phyloP scores from a whole-genome alignment of 371 early-diverging fungal species.

The Mucor lusitanicus region DNA sequence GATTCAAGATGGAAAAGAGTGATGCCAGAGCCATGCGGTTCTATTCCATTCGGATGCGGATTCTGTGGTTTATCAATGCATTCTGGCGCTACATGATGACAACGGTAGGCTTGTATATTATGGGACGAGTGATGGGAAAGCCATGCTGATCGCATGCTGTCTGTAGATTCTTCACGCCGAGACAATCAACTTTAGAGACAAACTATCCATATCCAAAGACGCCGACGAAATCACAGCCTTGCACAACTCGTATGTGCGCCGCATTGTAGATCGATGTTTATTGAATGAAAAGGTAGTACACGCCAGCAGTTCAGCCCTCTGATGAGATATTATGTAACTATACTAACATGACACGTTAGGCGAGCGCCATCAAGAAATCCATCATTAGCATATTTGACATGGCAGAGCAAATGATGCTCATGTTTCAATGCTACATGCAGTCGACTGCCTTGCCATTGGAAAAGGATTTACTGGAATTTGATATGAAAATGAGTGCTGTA shows the following conservation, averaged over 20 bases:
- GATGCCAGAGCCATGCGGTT: slow-evolving; percentile 19
- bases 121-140: background rate
- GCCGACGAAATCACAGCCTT: slow-evolving; percentile 42
- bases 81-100: slow-evolving; percentile 54
- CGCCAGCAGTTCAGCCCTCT: no score
- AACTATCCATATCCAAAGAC: slow-evolving; percentile 26
- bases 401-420: slow-evolving; percentile 27
- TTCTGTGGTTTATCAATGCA: slow-evolving; percentile 55
- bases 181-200: slow-evolving; percentile 27
- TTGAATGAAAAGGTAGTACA: slow-evolving; percentile 50
- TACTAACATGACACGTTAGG: slow-evolving; percentile 5
- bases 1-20: slow-evolving; percentile 5
- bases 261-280: slow-evolving; percentile 47
- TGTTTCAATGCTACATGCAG: slow-evolving; percentile 12
- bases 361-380: slow-evolving; percentile 33
- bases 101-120: slow-evolving; percentile 37
- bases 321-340: no score
- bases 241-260: slow-evolving; percentile 35
- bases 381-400: slow-evolving; percentile 39
- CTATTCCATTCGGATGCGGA: slow-evolving; percentile 44
- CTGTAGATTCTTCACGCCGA: slow-evolving; percentile 47
- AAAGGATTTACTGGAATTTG: slow-evolving; percentile 6
- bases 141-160: background rate
- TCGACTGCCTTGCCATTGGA: background rate
- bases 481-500: slow-evolving; percentile 17